Base-by-base conservation (phyloP, 495 filamentous ascomycete species). In the Penicillium steckii region DNA sequence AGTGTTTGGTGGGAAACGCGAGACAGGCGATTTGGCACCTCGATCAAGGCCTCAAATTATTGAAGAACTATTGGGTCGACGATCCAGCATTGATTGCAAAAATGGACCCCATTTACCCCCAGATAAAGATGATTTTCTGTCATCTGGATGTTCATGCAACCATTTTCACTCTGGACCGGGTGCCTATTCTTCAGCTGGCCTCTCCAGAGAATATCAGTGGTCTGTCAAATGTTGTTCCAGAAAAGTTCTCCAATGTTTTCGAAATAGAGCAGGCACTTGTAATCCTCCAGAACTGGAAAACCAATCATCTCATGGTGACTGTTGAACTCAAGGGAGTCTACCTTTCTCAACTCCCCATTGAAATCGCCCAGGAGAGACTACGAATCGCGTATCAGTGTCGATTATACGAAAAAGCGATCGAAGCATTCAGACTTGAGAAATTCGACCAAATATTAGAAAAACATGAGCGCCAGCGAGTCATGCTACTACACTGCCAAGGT, bases 61-160 rank as follows among this genome's bases (percentile, higher is more conserved):
- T 71, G 21, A 44, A 57, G 35, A 47, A 48, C 4, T 55, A 25
- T 41, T 54, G 37, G 37, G 38, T 13, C 5, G 25, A 56, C 23
- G 19, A 41, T 18, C 17, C 21, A 6, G 18, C 10, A 3, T 17
- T 26, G n/a, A 8, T 46, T 30, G 24, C 44, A 3, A 46, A 32
- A 19, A 27, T 40, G 33, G 23, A 41, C n/a, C 38, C 38, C 9
- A 41, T 41, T 8, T 41, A 41, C 13, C 38, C 38, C 7, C 50
- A 46, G 8, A 6, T 53, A 44, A 61, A 19, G 60, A 54, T 18
- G 0, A 44, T 64, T 10, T 44, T 64, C 15, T 46, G 52, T 1
- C 46, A 60, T 8, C 54, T 71, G 3, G 68, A 71, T 45, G 48
- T 69, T 19, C 64, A 67, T 42, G 68, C 64, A 1, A 65, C 56